These are phyloP conservation scores for Pythium utonaiense DNA, from an alignment of 352 stramenopile species.

Conservation along the genomic window DNA sequence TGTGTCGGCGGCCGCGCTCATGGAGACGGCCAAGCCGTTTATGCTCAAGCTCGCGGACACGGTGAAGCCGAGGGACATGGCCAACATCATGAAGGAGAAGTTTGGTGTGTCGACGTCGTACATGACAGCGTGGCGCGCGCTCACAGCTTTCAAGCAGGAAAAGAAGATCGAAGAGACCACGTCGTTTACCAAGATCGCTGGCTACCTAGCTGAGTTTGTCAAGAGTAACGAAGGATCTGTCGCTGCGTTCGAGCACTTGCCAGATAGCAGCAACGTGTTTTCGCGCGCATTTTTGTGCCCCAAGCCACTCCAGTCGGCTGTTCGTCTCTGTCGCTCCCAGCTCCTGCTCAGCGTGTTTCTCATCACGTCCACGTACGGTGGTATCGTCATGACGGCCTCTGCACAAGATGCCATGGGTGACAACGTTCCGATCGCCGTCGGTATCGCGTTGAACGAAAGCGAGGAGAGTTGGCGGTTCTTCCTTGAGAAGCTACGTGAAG, in stretches of 20 bases:
- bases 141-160: constrained; percentile 67
- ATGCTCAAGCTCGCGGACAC: constrained; percentile 51
- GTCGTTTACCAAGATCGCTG: constrained; percentile 66
- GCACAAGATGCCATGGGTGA: constrained; percentile 75
- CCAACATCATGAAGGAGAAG: constrained; percentile 79
- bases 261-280: constrained; percentile 37
- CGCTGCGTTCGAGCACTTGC: constrained; percentile 58
- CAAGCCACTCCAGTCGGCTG: constrained; percentile 42
- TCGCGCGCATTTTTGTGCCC: constrained; percentile 66
- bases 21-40: constrained; percentile 73
- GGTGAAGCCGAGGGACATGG: constrained; percentile 74
- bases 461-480: constrained; percentile 70
- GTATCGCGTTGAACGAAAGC: constrained; percentile 45
- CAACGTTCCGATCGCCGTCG: constrained; percentile 65
- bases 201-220: constrained; percentile 62
- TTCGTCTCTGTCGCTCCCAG: constrained; percentile 56
- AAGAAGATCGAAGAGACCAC: constrained; percentile 58
- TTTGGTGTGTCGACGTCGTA: constrained; percentile 76
- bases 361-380: constrained; percentile 62
- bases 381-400: constrained; percentile 64
- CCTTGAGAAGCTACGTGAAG: constrained; percentile 44
- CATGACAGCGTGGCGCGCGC: constrained; percentile 74
- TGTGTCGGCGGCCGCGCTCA: constrained; percentile 60
- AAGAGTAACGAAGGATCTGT: constrained; percentile 51
- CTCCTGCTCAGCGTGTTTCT: constrained; percentile 70